Base-by-base conservation (phyloP, 2,329 filamentous ascomycete genomes). In the Paraphaeosphaeria minitans region DNA sequence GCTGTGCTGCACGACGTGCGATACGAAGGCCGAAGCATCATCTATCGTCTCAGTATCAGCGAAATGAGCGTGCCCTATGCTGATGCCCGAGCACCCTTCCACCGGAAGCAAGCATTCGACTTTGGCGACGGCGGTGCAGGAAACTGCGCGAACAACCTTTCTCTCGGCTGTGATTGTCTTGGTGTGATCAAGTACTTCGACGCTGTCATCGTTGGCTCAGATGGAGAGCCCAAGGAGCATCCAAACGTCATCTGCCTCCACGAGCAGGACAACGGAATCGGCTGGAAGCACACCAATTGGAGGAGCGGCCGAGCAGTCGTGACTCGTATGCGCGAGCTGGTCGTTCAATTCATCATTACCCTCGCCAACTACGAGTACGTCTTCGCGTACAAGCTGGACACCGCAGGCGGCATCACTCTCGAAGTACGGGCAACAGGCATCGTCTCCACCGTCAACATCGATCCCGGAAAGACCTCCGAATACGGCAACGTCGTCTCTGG, bases 321-420 rank as follows among this genome's bases (percentile, higher is more conserved):
- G 0, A 85, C 84, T 0, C 80, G 88, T 8, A 80, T 82, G 57
- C 82, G 88, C 0, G 84, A 89, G 64, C 80, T 90, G 2, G 86
- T 90, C 0, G 73, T 90, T 2, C 88, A 90, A 65, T 87, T 85
- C 68, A 87, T 90, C 73, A 85, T 88, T 62, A 90, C 88, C 0
- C 81, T 90, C 1, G 85, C 85, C 21, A 90, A 91, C 75, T 90
- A 91, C 77, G 88, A 90, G 68, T 90, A 90, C 68, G 82, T 89
- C 42, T 85, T 90, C 58, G 82, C 84, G 1, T 89, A 83, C 74
- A 84, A 86, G 61, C 85, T 91, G 59, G 84, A 89, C 67, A 87
- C 87, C 46, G 81, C 85, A 0, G 88, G 85, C 9, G 85, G 83
- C 12, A 81, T 90, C 64, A 81, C 80, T 0, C 77, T 88, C 57